Evolutionary conservation across 2,329 filamentous ascomycete genomes (phyloP).

Genomic region (Colletotrichum sp.): DNA sequence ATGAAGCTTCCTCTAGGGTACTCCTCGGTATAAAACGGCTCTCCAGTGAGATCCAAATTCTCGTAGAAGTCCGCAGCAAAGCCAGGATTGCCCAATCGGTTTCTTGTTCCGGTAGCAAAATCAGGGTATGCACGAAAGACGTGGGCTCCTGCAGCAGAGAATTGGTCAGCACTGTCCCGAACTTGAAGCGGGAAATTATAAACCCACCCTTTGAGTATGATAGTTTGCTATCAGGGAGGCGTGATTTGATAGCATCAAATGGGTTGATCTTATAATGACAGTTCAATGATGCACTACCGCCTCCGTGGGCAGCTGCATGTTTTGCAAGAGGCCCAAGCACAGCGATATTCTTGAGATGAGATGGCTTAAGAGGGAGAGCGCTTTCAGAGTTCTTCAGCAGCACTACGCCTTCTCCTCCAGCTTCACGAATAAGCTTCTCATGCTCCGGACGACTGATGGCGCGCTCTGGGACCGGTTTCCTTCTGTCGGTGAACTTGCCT

Average conservation of each 20-base stretch:
- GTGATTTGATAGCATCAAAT: neutral
- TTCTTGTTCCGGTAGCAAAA: neutral
- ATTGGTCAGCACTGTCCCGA: neutral
- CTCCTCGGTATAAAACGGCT: neutral
- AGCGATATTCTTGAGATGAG: constrained; percentile 41
- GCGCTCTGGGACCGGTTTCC: constrained; percentile 29
- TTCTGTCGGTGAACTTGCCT: neutral
- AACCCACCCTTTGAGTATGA: neutral
- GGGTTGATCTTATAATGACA: neutral
- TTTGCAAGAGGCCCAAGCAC: constrained; percentile 33
- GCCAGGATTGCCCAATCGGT: constrained; percentile 27
- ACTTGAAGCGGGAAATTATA: fast-evolving
- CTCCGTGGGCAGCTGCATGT: constrained; percentile 60
- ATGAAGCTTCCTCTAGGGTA: neutral
- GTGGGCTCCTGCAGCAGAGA: neutral
- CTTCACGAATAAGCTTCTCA: constrained; percentile 15
- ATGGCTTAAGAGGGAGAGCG: constrained; percentile 61
- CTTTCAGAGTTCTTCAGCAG: constrained; percentile 74
- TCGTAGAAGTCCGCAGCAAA: constrained; percentile 21
- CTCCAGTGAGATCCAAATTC: neutral
- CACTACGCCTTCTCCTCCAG: constrained; percentile 71
- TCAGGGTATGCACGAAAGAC: neutral
- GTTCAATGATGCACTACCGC: constrained; percentile 65
- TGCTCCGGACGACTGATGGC: constrained; percentile 23
- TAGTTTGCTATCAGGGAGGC: neutral